Evolutionary conservation across 148 eudicot genomes (phyloP).

Genomic region (Arctostaphylos glauca): DNA sequence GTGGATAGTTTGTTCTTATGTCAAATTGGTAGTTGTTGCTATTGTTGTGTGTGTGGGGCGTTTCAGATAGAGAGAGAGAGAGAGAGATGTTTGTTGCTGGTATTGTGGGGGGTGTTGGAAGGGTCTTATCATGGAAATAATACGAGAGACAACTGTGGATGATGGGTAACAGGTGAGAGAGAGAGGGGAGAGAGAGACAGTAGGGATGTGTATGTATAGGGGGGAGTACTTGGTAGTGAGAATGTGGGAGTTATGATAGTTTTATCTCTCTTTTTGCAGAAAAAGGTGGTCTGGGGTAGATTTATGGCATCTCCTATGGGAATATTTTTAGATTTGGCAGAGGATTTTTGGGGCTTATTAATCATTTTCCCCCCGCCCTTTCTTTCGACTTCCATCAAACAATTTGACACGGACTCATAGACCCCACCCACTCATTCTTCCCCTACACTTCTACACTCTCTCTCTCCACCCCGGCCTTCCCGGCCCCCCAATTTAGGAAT

Average conservation of each 20-base stretch:
- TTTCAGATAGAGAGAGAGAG: not conserved
- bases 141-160: slow-evolving; percentile 11
- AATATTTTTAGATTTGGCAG: slow-evolving; percentile 20
- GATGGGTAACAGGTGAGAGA: slow-evolving; percentile 1
- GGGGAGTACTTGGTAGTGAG: too few relatives aligned
- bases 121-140: slow-evolving; percentile 13
- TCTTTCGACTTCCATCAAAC: slow-evolving; percentile 16
- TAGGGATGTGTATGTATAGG: not conserved
- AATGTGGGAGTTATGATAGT: slow-evolving; percentile 41
- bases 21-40: not conserved
- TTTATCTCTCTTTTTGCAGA: slow-evolving; percentile 29
- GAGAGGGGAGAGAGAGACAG: slow-evolving; percentile 16
- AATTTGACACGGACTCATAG: slow-evolving; percentile 31
- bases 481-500: too few relatives aligned
- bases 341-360: slow-evolving; percentile 13
- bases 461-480: too few relatives aligned
- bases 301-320: slow-evolving; percentile 19
- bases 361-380: not conserved
- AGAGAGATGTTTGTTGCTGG: not conserved
- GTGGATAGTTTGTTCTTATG: not conserved
- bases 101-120: slow-evolving; percentile 13
- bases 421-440: slow-evolving; percentile 30
- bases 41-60: not conserved
- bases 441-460: slow-evolving; percentile 16
- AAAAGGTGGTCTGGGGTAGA: slow-evolving; percentile 27